phyloP scores from a whole-genome alignment of 129 eudicot species.

The Calendula officinalis region DNA sequence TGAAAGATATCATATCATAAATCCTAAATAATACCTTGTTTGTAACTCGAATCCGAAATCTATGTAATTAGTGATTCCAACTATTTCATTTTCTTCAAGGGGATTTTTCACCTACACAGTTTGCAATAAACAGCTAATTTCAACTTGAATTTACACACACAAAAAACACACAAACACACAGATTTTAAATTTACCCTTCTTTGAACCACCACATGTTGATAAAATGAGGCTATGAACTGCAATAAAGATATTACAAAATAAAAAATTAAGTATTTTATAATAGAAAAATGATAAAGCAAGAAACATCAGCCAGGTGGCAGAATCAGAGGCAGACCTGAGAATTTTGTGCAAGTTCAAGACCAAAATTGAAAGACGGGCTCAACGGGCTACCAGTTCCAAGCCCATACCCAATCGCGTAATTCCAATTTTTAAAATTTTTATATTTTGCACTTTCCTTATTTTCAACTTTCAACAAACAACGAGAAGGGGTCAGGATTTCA shows the following conservation, averaged over 20 bases:
- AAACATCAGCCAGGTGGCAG: conserved; percentile 1
- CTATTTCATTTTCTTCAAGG: conserved; percentile 59
- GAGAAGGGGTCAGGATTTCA: neutral
- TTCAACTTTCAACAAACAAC: conserved; percentile 49
- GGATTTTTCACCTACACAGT: conserved; percentile 65
- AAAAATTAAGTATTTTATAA: conserved; percentile 8
- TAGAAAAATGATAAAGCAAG: neutral
- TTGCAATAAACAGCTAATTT: conserved; percentile 12
- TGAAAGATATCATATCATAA: neutral
- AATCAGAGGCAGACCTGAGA: conserved; percentile 51
- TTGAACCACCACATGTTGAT: conserved; percentile 85
- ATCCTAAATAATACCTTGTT: conserved; percentile 47
- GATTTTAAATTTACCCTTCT: conserved; percentile 60
- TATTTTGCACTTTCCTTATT: conserved; percentile 42
- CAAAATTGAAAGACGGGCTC: conserved; percentile 88
- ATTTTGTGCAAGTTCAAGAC: conserved; percentile 71
- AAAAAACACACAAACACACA: neutral
- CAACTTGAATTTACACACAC: conserved; percentile 15
- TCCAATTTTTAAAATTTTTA: conserved; percentile 62
- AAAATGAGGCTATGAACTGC: conserved; percentile 92
- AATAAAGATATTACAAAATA: neutral
- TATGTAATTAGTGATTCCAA: conserved; percentile 79
- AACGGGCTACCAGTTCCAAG: conserved; percentile 77
- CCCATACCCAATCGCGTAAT: conserved; percentile 76
- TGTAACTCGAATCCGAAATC: conserved; percentile 84